Evolutionary conservation across 2,329 filamentous ascomycete genomes (phyloP).

Genomic region (Pseudofabraea citricarpa): DNA sequence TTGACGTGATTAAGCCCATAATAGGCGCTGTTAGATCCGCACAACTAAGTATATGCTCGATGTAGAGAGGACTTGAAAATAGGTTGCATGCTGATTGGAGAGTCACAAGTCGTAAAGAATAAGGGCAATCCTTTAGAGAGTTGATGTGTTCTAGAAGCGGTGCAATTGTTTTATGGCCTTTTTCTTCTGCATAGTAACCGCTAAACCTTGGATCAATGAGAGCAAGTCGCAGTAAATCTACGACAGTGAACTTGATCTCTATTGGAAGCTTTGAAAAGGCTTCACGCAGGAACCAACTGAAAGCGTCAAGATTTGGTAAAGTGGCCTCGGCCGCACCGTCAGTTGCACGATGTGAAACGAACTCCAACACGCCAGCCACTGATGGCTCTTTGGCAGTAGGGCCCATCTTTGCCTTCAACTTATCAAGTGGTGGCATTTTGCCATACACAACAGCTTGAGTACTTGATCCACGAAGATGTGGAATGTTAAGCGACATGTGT

Average conservation of each 20-base stretch:
- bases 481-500: constrained; percentile 67
- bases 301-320: constrained; percentile 63
- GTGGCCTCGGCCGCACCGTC: constrained; percentile 59
- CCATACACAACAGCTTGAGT: constrained; percentile 62
- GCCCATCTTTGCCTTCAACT: constrained; percentile 76
- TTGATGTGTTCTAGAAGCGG: constrained; percentile 58
- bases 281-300: constrained; percentile 56
- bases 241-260: constrained; percentile 69
- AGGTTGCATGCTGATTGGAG: constrained; percentile 82
- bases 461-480: constrained; percentile 60
- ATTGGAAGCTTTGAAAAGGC: constrained; percentile 51
- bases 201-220: constrained; percentile 75
- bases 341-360: constrained; percentile 59
- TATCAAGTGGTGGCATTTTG: constrained; percentile 78
- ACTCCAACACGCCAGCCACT: constrained; percentile 62
- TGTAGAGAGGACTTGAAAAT: constrained; percentile 70
- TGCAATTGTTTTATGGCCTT: constrained; percentile 55
- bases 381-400: constrained; percentile 50
- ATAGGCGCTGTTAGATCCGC: constrained; percentile 50
- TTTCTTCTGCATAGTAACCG: constrained; percentile 77
- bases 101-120: constrained; percentile 77
- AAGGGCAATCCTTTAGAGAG: constrained; percentile 57
- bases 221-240: constrained; percentile 80
- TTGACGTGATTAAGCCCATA: constrained; percentile 67
- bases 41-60: constrained; percentile 54